Percentiles rank a stretch among this genome's conserved stretches.
phyloP scores from a whole-genome alignment of 2,329 filamentous ascomycete species.

The Teratosphaeria gauchensis region DNA sequence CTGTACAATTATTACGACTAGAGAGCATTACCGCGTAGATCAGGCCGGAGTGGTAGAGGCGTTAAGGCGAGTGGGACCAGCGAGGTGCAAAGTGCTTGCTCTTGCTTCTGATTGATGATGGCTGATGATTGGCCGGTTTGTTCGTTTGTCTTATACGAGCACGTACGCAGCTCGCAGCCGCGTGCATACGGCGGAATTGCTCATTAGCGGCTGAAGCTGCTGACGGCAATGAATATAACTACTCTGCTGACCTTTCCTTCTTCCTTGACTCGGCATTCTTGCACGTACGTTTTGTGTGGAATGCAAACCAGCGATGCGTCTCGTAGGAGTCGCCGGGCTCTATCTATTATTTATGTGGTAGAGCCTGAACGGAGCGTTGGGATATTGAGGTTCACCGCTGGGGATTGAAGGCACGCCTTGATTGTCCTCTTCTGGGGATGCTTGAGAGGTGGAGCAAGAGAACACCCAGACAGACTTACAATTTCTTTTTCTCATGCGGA shows the following conservation, averaged over 20 bases:
- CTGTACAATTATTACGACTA: slow-evolving; percentile 37
- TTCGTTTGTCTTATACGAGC: neutral
- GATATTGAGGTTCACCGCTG: slow-evolving; percentile 23
- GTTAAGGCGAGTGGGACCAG: neutral
- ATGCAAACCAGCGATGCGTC: slow-evolving; percentile 33
- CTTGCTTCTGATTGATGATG: neutral
- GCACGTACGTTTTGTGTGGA: neutral
- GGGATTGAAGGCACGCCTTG: slow-evolving; percentile 28
- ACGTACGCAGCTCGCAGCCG: neutral
- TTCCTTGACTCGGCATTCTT: neutral
- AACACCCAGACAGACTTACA: slow-evolving; percentile 26
- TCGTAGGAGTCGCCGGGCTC: slow-evolving; percentile 34
- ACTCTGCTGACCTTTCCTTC: neutral
- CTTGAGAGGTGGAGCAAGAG: slow-evolving; percentile 22
- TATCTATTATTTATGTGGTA: slow-evolving; percentile 24
- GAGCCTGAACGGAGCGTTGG: slow-evolving; percentile 41
- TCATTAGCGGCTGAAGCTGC: neutral
- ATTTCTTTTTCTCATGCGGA: neutral
- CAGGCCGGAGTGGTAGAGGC: neutral
- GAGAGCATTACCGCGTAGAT: neutral
- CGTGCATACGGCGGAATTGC: neutral
- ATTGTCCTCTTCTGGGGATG: slow-evolving; percentile 10
- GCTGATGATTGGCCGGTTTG: neutral
- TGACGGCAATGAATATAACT: neutral
- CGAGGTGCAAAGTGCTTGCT: neutral